A percentile compares a stretch with the other conserved stretches of the same genome.
Conservation (phyloP, 2,329 filamentous ascomycete species). For the Trichoderma sp. region DNA sequence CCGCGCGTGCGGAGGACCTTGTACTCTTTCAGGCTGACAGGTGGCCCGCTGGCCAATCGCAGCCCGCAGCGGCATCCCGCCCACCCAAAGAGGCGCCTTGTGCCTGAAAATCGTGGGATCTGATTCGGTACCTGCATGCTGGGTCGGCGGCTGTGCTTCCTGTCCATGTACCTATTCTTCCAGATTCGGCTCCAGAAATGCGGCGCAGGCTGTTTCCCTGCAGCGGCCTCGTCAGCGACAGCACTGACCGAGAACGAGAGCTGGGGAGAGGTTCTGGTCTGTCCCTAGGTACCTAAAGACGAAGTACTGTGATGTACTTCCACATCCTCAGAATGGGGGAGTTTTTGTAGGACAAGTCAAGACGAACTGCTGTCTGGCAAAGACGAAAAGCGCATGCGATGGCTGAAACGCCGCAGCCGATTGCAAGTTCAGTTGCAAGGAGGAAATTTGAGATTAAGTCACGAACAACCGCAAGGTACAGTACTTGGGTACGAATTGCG, state of each 20-base stretch:
- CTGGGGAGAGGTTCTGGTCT: not conserved
- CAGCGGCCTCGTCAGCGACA: not conserved
- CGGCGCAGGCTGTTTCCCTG: not conserved
- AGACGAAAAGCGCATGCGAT: too few species aligned
- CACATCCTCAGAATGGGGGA: not conserved
- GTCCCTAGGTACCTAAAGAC: too few species aligned
- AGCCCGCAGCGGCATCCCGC: not conserved
- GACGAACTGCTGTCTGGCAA: too few species aligned
- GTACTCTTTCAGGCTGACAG: constrained; percentile 8
- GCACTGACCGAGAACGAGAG: not conserved
- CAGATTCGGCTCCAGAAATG: not conserved
- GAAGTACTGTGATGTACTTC: too few species aligned
- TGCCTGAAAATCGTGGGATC: constrained; percentile 4
- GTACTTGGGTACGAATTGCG: too few species aligned
- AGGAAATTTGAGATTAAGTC: not conserved
- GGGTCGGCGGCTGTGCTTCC: constrained; percentile 16
- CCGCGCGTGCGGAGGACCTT: constrained; percentile 23
- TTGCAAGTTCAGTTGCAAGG: too few species aligned
- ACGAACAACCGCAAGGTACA: not conserved
- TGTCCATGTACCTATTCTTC: not conserved
- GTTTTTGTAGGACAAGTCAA: too few species aligned
- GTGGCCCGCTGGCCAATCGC: not conserved
- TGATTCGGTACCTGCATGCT: not conserved
- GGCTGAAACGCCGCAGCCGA: too few species aligned
- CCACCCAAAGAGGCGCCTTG: constrained; percentile 19